phyloP scores from a whole-genome alignment of 768 basidiomycete genomes.

The Amanita subjunquillea region DNA sequence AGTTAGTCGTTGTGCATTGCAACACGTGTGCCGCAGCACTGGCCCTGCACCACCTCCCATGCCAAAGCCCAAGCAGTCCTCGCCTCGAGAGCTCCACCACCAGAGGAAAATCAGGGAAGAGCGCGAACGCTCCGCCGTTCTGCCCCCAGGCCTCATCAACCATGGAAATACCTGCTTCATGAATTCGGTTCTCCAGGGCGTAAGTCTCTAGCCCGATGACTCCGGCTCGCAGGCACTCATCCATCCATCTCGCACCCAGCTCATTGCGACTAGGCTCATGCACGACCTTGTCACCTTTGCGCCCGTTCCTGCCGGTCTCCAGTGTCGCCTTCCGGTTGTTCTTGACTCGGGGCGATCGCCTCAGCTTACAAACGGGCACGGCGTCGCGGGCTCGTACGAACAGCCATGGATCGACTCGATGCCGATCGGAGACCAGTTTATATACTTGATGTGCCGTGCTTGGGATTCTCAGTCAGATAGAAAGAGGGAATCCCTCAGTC shows the following conservation, averaged over 20 bases:
- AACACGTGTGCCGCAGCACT: too few relatives aligned
- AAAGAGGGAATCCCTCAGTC: conserved; percentile 46
- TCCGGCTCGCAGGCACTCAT: not conserved
- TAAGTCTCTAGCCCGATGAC: conserved; percentile 26
- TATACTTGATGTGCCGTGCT: conserved; percentile 46
- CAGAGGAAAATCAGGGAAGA: conserved; percentile 54
- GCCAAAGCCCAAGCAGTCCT: conserved; percentile 44
- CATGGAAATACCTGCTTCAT: conserved; percentile 93
- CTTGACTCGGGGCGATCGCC: conserved; percentile 47
- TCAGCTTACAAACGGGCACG: conserved; percentile 58
- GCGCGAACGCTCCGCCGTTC: conserved; percentile 41
- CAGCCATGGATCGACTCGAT: conserved; percentile 46
- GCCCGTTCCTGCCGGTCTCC: conserved; percentile 32
- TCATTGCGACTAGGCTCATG: conserved; percentile 56
- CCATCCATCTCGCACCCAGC: not conserved
- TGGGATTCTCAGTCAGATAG: conserved; percentile 52
- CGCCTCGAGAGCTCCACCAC: conserved; percentile 55
- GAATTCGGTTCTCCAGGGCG: conserved; percentile 90
- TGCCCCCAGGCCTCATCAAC: conserved; percentile 70
- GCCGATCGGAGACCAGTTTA: conserved; percentile 63
- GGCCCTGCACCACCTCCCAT: conserved; percentile 16
- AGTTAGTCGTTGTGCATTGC: too few relatives aligned
- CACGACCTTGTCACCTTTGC: conserved; percentile 47
- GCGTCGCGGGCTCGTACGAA: conserved; percentile 40
- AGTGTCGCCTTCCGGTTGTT: conserved; percentile 26